Percentiles rank a stretch among this genome's conserved stretches.
phyloP scores from a whole-genome alignment of 257 asterid species.

The Plantago major region DNA sequence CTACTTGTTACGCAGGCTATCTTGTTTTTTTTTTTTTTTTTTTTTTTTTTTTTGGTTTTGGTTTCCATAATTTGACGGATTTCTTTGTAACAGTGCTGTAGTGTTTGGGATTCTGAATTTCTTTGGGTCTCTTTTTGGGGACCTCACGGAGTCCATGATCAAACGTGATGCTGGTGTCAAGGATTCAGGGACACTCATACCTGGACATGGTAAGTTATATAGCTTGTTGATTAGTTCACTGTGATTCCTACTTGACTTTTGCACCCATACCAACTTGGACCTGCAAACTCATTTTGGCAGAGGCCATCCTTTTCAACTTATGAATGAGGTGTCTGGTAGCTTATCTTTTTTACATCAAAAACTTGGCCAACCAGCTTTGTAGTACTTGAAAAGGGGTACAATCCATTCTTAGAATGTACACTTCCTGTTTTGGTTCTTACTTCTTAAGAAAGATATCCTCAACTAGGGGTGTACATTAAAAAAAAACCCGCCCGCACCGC shows the following conservation, averaged over 20 bases:
- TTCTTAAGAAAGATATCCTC: too few relatives aligned
- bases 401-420: too few relatives aligned
- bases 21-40: not conserved
- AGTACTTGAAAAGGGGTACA: too few relatives aligned
- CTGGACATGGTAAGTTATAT: conserved; percentile 83
- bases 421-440: too few relatives aligned
- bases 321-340: too few relatives aligned
- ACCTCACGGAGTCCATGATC: conserved; percentile 92
- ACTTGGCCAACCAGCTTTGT: too few relatives aligned
- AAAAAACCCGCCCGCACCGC: too few relatives aligned
- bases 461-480: too few relatives aligned
- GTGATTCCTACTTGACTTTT: not conserved
- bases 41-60: conserved; percentile 15
- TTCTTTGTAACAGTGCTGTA: conserved; percentile 50
- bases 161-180: conserved; percentile 99
- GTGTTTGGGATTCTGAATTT: conserved; percentile 80
- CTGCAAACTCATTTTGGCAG: too few relatives aligned
- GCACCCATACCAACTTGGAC: not conserved
- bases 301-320: too few relatives aligned
- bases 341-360: too few relatives aligned
- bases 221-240: not conserved
- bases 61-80: conserved; percentile 13
- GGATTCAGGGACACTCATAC: conserved; percentile 97
- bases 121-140: conserved; percentile 93
- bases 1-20: too few relatives aligned